These are phyloP conservation scores for Silene noctiflora DNA, from an alignment of 179 eudicot genomes.

Conservation along the genomic window DNA sequence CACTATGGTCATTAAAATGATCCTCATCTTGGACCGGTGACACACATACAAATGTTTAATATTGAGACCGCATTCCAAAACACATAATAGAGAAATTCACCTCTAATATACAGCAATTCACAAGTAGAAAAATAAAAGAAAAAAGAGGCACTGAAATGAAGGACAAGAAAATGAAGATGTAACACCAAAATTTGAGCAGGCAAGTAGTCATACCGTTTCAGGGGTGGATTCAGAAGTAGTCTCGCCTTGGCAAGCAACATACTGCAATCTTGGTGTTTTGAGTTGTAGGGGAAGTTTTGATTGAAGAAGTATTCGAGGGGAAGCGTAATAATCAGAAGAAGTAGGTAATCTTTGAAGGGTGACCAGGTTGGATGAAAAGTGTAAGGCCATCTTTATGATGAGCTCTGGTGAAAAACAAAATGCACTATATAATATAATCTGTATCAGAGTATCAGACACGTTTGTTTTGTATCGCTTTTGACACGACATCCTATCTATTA, in stretches of 20 bases:
- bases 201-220: conserved; percentile 18
- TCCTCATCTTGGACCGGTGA: too few relatives aligned
- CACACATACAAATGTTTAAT: too few relatives aligned
- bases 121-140: too few relatives aligned
- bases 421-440: background rate
- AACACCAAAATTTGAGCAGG: background rate
- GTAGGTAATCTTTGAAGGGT: conserved; percentile 11
- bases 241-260: conserved; percentile 38
- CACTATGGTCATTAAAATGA: too few relatives aligned
- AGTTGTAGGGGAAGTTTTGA: conserved; percentile 12
- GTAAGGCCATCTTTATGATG: conserved; percentile 20
- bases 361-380: conserved; percentile 17
- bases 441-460: too few relatives aligned
- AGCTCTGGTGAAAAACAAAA: conserved; percentile 1
- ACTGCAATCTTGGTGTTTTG: conserved; percentile 23
- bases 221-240: conserved; percentile 29
- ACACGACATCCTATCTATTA: too few relatives aligned
- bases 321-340: conserved; percentile 1
- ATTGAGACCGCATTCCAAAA: too few relatives aligned
- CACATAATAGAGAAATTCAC: too few relatives aligned
- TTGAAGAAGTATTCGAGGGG: conserved; percentile 4
- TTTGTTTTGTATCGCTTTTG: too few relatives aligned
- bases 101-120: too few relatives aligned
- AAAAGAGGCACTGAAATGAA: background rate
- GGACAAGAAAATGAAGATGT: background rate